Base-by-base conservation (phyloP, 1,139 yeast species). In the Sugiyamaella xylanicola region DNA sequence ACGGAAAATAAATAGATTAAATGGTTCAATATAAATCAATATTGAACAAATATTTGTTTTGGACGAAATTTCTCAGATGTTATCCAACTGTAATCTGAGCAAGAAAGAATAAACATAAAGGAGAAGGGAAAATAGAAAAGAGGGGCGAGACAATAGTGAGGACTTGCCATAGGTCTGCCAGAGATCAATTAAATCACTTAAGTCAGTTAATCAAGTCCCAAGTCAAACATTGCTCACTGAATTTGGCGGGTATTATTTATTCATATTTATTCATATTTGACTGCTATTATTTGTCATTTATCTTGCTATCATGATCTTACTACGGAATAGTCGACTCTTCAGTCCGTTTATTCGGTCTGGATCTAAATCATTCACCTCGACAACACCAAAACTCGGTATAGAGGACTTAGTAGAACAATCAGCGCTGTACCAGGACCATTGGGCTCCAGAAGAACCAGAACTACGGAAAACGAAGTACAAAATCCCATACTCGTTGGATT, bases 401-500 rank as follows among this genome's bases (percentile, higher is more conserved):
- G 66, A 63, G 22, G 63, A 63, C 27, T 37, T 59, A 16, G 57
- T 53, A 9, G 61, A 52, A 20, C 61, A 59, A 15, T 58, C 58
- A 5, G 61, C 55, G 5, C 16, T 57, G 43, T 63, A 61, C 40
- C 55, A 50, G n/a, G 56, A 55, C 27, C 57, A 56, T 40, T 46
- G 56, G 45, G 63, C 61, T 5, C 65, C 65, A 9, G 61, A 63
- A 20, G 64, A 59, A 29, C 62, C 65, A 2, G 56, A 58, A 21
- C 46, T 61, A n/a, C 59, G 58, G 11, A 56, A 57, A 37, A 42
- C 55, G 0, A 45, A 56, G 29, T 68, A 68, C 56, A 57, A 58
- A 32, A 55, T 68, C 20, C 71, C 71, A 2, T 68, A 67, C 58
- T 65, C 68, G 8, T 60, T 64, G 5, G 61, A 59, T 4, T 62